Conservation (phyloP, 306 rosid genomes). For the Casuarina cunninghamiana region DNA sequence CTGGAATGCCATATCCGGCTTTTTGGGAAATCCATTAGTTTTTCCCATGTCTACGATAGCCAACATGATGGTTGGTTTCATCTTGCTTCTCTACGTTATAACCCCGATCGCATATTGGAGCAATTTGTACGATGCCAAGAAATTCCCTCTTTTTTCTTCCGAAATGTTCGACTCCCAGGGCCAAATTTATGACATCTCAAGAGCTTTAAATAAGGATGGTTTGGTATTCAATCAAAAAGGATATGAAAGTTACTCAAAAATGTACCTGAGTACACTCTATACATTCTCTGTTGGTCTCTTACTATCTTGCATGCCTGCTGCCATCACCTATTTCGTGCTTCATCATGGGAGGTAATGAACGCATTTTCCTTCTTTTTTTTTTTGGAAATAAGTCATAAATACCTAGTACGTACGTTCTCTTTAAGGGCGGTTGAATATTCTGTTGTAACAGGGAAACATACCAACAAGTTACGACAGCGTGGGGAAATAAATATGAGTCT, state of each 20-base stretch:
- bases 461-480: background rate
- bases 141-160: background rate
- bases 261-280: background rate
- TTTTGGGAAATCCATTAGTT: background rate
- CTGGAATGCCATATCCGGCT: background rate
- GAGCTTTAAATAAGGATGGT: background rate
- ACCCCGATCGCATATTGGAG: slow-evolving; percentile 10
- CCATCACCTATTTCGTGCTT: background rate
- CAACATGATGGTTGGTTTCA: background rate
- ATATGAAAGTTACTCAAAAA: background rate
- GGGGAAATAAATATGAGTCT: background rate
- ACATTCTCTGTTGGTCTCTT: background rate
- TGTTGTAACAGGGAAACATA: background rate
- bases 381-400: too few relatives aligned
- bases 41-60: background rate
- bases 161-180: background rate
- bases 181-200: background rate
- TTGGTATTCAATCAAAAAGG: background rate
- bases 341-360: background rate
- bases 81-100: slow-evolving; percentile 6
- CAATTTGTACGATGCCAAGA: background rate
- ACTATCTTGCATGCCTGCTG: background rate
- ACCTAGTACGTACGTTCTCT: too few relatives aligned
- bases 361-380: too few relatives aligned
- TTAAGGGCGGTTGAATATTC: too few relatives aligned